A percentile compares a stretch with the other conserved stretches of the same genome.
Evolutionary conservation across 768 basidiomycete genomes (phyloP).

Genomic region (Lactifluus echinatus): DNA sequence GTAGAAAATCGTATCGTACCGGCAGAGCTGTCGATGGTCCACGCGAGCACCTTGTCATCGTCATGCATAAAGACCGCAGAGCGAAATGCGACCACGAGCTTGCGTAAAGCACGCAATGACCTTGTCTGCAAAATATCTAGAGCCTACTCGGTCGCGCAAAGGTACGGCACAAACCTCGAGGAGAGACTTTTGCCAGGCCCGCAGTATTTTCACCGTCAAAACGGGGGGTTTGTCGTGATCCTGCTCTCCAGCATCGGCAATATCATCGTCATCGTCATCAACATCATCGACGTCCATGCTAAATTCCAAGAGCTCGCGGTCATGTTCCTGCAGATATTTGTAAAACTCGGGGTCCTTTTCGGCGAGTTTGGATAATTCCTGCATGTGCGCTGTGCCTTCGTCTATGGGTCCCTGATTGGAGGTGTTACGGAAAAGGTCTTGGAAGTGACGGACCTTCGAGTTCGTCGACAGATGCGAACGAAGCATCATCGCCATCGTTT

Average conservation of each 20-base stretch:
- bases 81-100: conserved; percentile 83
- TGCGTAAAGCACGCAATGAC: conserved; percentile 76
- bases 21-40: conserved; percentile 75
- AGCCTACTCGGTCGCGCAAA: not conserved
- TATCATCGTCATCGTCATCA: conserved; percentile 36
- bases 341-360: conserved; percentile 99
- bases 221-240: conserved; percentile 40
- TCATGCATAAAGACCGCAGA: conserved; percentile 87
- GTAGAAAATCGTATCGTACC: conserved; percentile 39
- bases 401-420: conserved; percentile 32
- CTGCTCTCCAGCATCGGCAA: conserved; percentile 38
- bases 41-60: conserved; percentile 68
- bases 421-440: not conserved
- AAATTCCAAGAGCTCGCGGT: conserved; percentile 84
- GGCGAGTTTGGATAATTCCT: conserved; percentile 79
- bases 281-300: conserved; percentile 32
- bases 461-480: conserved; percentile 73
- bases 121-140: conserved; percentile 48
- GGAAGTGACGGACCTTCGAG: conserved; percentile 45
- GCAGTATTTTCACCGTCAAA: conserved; percentile 61
- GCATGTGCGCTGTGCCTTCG: conserved; percentile 65
- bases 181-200: conserved; percentile 82
- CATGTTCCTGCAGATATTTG: conserved; percentile 96
- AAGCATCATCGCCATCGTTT: conserved; percentile 51
- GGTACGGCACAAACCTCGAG: conserved; percentile 50